Base-by-base conservation (phyloP, 768 basidiomycete species). In the Macrolepiota dolichaula region DNA sequence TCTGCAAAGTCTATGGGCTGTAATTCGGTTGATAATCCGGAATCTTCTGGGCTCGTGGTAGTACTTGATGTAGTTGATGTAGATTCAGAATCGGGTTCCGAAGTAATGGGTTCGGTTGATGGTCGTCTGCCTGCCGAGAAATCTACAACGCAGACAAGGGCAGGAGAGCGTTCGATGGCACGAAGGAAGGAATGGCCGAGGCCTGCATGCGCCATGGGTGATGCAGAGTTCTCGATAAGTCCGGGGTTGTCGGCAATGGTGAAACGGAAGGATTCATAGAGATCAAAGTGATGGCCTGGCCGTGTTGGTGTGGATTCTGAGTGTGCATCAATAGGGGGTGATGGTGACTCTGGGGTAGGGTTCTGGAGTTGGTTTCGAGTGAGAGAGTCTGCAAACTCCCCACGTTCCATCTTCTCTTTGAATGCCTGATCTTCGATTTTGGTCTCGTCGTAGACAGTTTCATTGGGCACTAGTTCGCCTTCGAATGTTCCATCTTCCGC, bases 191-290 rank as follows among this genome's bases (percentile, higher is more conserved):
- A 89, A 73, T 98, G 94, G 0, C 96, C 97, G 1, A 98, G 82
- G 3, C 96, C 97, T 52, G 94, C 86, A 29, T 61, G 59, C 15
- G 59, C 59, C 11, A 40, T 55, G 12, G 59, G 59, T 15, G 59
- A 61, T 49, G 59, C 42, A 38, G 59, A 61, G 70, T 96, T 92
- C 67, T 93, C 86, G 59, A 98, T 87, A 49, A 98, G 85, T 7
- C 97, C 97, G 0, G 97, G 97, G 70, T 98, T 98, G 75, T 99
- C 97, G 38, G 95, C 92, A 65, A 99, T 87, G 13, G 94, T 97
- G 79, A 98, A 97, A 10, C 97, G 85, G 71, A 93, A 89, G 4
- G 79, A 74, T 73, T 98, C 96, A 46, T 78, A 77, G 35, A 84
- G 66, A 67, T 87, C 83, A 62, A 87, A 88, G 38, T 75, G 74